Evolutionary conservation across 1,284 basidiomycete species (phyloP), one percentile per base, ranked within the genome.

Genomic region (Anthracocystis setariae): DNA sequence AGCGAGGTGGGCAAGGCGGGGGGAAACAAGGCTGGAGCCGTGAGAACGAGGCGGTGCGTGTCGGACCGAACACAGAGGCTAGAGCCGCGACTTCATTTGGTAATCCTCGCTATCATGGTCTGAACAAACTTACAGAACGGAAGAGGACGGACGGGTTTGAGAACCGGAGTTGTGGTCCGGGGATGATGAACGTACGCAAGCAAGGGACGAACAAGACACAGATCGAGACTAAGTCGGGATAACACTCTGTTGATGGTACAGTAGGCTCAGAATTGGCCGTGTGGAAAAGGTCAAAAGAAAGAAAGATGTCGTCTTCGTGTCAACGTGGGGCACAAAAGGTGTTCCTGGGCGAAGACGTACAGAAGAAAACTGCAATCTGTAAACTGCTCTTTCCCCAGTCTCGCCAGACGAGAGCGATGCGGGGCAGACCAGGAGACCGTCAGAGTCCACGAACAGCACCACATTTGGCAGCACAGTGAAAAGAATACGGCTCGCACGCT

Each of bases 21-120:
- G 15, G 18, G 13, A 24, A 13, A n/a, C 24, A 37, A 37, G 20
- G 33, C 5, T 33, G n/a, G 32, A 20, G 20, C 33, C 32, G 20
- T 32, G 18, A 35, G 29, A 35, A 17, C 24, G 24, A 18, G 15
- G 40, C 64, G 64, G 64, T 60, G 48, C 57, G 64, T 39, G 23
- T 67, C 64, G 64, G 64, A 67, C 64, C 64, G 64, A 61, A 4
- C 13, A 42, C 4, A 7, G 15, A 42, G 39, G 7, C 39, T 21
- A 21, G 5, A 23, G 39, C 21, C 13, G 18, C 7, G 13, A 13
- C 39, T 42, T 42, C 39, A 42, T 42, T 23, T 10, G 8, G 39
- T 17, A 37, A 37, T 13, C 35, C 35, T n/a, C 35, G 8, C 17
- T 15, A 15, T 37, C 29, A 29, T 37, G 5, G 17, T 37, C 35